Evolutionary conservation across 768 basidiomycete species (phyloP), one percentile per base, ranked within the genome.

Genomic region (Suillus subluteus): DNA sequence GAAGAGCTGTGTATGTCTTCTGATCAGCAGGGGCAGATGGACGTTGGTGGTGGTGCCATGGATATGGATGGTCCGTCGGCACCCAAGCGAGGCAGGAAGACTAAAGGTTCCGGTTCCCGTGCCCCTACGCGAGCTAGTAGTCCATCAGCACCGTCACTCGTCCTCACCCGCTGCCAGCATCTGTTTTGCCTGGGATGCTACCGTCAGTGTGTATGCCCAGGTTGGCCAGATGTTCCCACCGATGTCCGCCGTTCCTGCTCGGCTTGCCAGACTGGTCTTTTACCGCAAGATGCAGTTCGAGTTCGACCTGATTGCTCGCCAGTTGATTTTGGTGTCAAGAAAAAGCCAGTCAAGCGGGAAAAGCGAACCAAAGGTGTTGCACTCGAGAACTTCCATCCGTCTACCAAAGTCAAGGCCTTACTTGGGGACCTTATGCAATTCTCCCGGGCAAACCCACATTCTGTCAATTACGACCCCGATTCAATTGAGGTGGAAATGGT

Each of bases 131-230:
- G 93, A 40, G 87, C 90, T 46, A 91, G 80, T 69, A 94, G 92
- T 72, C 93, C 93, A 4, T 81, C 83, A 58, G 78, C 78, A 3
- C 84, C 85, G 3, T 87, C 85, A 32, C 87, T 91, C 0, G 80
- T 98, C 62, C 79, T 99, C 74, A 98, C 98, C 15, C 88, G 91
- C 68, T 99, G 98, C 76, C 93, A 95, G 72, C 98, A 99, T 76
- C 83, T 99, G 38, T 98, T 93, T 78, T 99, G 98, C 79, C 72
- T 90, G 12, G 81, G 81, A 35, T 99, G 98, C 79, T 99, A 95
- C 84, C 88, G 90, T 48, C 80, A 83, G 68, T 86, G 85, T n/a
- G 86, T 95, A 50, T 93, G 85, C 68, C 85, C 94, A 30, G 88
- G 86, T 32, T 98, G 92, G 91, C 93, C 95, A 1, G 87, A 89